Base-by-base conservation (phyloP, 1,139 yeast genomes). In the Barnettozyma hawaiiensis region DNA sequence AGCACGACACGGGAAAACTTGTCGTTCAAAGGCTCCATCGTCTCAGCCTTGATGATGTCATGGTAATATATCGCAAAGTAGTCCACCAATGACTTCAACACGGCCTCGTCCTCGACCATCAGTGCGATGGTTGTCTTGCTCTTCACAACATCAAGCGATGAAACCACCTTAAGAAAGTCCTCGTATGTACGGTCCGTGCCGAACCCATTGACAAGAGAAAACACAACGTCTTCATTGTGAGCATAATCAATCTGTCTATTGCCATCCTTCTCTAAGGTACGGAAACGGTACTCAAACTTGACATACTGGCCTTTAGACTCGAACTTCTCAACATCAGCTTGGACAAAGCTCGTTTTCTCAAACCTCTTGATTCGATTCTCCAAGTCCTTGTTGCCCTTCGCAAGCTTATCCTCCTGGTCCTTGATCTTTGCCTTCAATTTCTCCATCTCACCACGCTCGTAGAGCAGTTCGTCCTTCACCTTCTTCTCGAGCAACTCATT, bases 401-500 rank as follows among this genome's bases (percentile, higher is more conserved):
- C 14, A 7, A 28, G 20, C n/a, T 28, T 37, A 18, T 31, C 35
- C 15, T 46, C 37, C 12, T 46, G 27, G 11, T 40, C 38, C 16
- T 40, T 41, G 3, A 33, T 12, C 19, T 49, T 47, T 3, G 23
- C 19, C 27, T 39, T 15, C 11, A 10, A 15, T 16, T 39, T 29
- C 14, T 31, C 44, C 35, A 47, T 12, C 22, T 39, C 40, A 3
- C 42, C 28, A 9, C 51, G 40, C 40, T 52, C 57, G 7, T 8
- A 22, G 22, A 44, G 23, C 19, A 53, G 20, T 27, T 52, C 58
- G 7, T 21, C 37, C 2, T 39, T 47, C 4, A 53, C n/a, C 33
- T 50, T 53, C 37, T 46, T 41, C 46, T 50, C 47, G 14, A 53
- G 33, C 24, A 53, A 36, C 31, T 48, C 53, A 28, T 52, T 52